Percentiles rank a stretch among this genome's conserved stretches.
Conservation (phyloP, 2,329 filamentous ascomycete species). For the Cercospora canescens region DNA sequence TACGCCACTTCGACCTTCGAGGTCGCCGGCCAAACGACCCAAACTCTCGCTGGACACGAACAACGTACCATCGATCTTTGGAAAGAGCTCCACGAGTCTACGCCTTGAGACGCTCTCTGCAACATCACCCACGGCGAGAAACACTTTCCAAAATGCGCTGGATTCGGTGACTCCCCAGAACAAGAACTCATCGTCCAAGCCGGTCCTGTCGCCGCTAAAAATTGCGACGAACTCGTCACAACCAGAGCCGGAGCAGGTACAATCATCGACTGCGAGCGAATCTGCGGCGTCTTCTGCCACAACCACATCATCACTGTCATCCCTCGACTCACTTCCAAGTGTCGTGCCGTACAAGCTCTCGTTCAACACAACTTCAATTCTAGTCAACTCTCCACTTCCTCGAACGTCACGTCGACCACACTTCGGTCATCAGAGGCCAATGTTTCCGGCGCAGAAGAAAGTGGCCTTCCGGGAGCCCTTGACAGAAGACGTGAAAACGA, state of each 20-base stretch:
- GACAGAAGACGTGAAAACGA: conserved; percentile 60
- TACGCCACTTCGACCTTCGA: conserved; percentile 21
- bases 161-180: conserved; percentile 36
- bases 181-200: background rate
- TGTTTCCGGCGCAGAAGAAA: conserved; percentile 58
- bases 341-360: conserved; percentile 48
- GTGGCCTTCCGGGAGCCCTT: conserved; percentile 58
- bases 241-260: background rate
- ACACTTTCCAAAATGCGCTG: conserved; percentile 64
- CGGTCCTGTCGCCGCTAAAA: background rate
- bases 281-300: conserved; percentile 42
- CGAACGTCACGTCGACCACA: conserved; percentile 24
- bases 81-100: conserved; percentile 55
- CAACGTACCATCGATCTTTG: conserved; percentile 50
- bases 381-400: conserved; percentile 46
- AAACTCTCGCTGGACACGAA: conserved; percentile 62
- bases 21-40: conserved; percentile 46
- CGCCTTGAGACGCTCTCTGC: conserved; percentile 55
- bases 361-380: conserved; percentile 48
- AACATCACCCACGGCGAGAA: conserved; percentile 61
- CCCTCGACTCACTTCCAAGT: conserved; percentile 35
- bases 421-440: conserved; percentile 41
- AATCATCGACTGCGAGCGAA: background rate
- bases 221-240: background rate
- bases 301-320: conserved; percentile 33